These are phyloP conservation scores for Sedum album DNA, from an alignment of 164 flowering plant species.

Conservation along the genomic window DNA sequence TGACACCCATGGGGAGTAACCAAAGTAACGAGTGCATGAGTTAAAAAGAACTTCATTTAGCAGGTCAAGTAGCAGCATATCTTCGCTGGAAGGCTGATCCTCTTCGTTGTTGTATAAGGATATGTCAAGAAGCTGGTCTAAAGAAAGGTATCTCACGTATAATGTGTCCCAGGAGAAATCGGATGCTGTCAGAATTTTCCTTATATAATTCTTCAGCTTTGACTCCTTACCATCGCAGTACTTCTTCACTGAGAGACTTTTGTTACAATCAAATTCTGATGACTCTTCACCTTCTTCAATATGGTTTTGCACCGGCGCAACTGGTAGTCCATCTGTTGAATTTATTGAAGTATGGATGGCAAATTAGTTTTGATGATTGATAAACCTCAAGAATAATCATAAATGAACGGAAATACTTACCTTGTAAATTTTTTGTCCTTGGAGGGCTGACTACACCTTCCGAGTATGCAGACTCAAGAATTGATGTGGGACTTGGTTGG, in stretches of 20 bases:
- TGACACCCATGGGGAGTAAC: conserved; percentile 38
- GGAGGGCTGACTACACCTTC: conserved; percentile 64
- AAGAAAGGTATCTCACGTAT: neutral
- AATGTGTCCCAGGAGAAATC: neutral
- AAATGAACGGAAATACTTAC: conserved; percentile 26
- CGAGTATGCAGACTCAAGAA: conserved; percentile 58
- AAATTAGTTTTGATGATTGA: too few relatives aligned
- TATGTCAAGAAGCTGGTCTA: neutral
- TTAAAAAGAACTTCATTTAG: conserved; percentile 65
- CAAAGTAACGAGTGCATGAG: conserved; percentile 34
- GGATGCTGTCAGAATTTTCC: neutral
- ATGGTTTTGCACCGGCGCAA: conserved; percentile 47
- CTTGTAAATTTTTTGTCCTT: conserved; percentile 24
- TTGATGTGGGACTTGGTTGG: conserved; percentile 76
- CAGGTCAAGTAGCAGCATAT: conserved; percentile 64
- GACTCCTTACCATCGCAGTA: conserved; percentile 7
- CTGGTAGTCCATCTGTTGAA: conserved; percentile 32
- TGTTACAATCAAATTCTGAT: conserved; percentile 14
- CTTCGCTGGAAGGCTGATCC: conserved; percentile 37
- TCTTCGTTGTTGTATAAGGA: conserved; percentile 35
- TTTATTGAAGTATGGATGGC: neutral
- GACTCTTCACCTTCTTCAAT: conserved; percentile 43
- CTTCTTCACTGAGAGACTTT: conserved; percentile 29
- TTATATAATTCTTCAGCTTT: neutral
- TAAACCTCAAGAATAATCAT: too few relatives aligned